phyloP scores from a whole-genome alignment of 2,329 filamentous ascomycete species.

The Ophiostoma perfectum region DNA sequence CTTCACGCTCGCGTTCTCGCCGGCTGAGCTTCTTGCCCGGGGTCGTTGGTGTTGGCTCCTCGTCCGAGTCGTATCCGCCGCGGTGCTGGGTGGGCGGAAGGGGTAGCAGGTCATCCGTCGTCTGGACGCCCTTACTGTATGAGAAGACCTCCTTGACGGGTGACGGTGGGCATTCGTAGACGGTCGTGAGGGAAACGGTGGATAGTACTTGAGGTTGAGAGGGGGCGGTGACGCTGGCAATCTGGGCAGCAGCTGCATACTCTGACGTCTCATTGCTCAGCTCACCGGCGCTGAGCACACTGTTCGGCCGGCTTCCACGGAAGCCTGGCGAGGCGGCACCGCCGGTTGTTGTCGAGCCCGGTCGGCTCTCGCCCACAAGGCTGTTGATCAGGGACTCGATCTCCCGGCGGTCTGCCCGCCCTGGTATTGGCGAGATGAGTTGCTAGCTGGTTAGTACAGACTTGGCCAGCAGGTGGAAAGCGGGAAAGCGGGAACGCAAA shows the following conservation, averaged over 20 bases:
- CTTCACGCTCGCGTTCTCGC: conserved; percentile 74
- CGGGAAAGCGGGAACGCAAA: conserved; percentile 24
- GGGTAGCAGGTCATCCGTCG: conserved; percentile 66
- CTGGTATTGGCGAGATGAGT: conserved; percentile 65
- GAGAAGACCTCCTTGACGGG: conserved; percentile 80
- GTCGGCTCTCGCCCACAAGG: conserved; percentile 72
- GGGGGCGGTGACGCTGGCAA: neutral
- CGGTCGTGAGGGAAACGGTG: conserved; percentile 65
- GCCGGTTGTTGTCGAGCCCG: conserved; percentile 59
- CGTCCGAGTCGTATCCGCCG: conserved; percentile 58
- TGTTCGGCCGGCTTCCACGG: conserved; percentile 74
- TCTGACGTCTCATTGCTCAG: conserved; percentile 70
- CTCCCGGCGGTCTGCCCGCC: conserved; percentile 65
- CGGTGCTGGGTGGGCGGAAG: conserved; percentile 49
- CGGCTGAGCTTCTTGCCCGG: conserved; percentile 71
- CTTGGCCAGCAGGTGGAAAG: neutral
- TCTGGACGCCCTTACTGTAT: conserved; percentile 96
- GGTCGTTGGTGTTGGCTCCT: conserved; percentile 51
- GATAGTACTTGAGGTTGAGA: conserved; percentile 60
- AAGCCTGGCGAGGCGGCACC: conserved; percentile 60
- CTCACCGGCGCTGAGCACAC: conserved; percentile 75
- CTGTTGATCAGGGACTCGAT: conserved; percentile 82
- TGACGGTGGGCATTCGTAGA: conserved; percentile 74
- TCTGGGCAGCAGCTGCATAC: conserved; percentile 40
- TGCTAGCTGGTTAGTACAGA: conserved; percentile 32